phyloP scores from a whole-genome alignment of 345 rosid species.

The Lumnitzera littorea region DNA sequence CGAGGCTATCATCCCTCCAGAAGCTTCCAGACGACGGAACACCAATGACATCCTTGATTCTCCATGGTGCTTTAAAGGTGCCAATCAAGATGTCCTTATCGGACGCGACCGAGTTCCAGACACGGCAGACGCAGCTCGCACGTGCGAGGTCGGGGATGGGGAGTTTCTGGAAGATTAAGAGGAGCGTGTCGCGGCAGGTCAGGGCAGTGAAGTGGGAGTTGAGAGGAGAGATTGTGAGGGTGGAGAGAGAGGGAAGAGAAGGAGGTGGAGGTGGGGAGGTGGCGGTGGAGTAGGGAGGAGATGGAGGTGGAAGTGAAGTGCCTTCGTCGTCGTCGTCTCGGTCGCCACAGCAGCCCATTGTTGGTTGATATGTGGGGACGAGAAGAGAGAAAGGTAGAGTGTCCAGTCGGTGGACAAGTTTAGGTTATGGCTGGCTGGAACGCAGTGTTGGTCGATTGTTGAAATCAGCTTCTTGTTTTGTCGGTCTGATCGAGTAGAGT shows the following conservation, averaged over 20 bases:
- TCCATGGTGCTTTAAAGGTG: conserved; percentile 64
- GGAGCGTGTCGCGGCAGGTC: conserved; percentile 51
- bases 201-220: conserved; percentile 52
- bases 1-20: conserved; percentile 73
- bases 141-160: conserved; percentile 59
- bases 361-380: not conserved
- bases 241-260: not conserved
- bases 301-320: conserved; percentile 8
- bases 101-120: conserved; percentile 52
- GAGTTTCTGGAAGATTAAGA: conserved; percentile 52
- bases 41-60: conserved; percentile 53
- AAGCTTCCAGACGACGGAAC: conserved; percentile 43
- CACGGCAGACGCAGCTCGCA: conserved; percentile 71
- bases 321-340: conserved; percentile 28
- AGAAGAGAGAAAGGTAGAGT: too few species aligned
- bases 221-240: conserved; percentile 36
- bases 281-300: conserved; percentile 10
- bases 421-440: too few species aligned
- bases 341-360: conserved; percentile 48
- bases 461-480: too few species aligned
- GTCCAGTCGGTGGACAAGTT: too few species aligned
- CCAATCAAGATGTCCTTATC: conserved; percentile 36
- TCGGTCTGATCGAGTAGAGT: too few species aligned
- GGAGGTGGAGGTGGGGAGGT: not conserved
- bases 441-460: too few species aligned